These are phyloP conservation scores for Gossypium ekmanianum DNA, from an alignment of 345 rosid genomes.

Conservation along the genomic window DNA sequence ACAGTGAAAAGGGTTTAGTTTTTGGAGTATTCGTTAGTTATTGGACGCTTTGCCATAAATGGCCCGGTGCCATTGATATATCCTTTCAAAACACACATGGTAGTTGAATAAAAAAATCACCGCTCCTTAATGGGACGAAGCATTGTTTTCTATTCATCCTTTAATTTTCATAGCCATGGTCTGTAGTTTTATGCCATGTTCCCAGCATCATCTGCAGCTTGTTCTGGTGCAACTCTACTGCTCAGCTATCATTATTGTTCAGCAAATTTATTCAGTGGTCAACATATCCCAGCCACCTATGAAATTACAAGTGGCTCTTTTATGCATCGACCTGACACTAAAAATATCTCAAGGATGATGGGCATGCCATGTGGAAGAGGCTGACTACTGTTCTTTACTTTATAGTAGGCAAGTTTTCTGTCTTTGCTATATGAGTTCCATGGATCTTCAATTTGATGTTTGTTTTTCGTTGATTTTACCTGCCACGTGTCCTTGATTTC, in stretches of 20 bases:
- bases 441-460: constrained; percentile 26
- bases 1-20: neutral
- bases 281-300: neutral
- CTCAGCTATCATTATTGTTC: neutral
- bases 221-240: neutral
- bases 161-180: neutral
- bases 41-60: neutral
- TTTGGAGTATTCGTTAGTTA: neutral
- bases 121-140: neutral
- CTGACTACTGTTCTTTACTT: constrained; percentile 27
- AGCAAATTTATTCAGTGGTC: constrained; percentile 3
- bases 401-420: constrained; percentile 51
- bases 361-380: constrained; percentile 29
- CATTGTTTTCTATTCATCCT: neutral
- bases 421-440: constrained; percentile 29
- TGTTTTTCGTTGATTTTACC: constrained; percentile 18
- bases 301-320: constrained; percentile 10
- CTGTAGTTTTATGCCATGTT: constrained; percentile 2
- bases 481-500: constrained; percentile 16
- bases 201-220: constrained; percentile 8
- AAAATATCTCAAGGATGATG: constrained; percentile 25
- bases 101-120: neutral
- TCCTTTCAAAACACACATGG: constrained; percentile 10
- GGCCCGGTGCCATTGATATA: neutral
- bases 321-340: constrained; percentile 18